Evolutionary conservation across 2,329 filamentous ascomycete genomes (phyloP).

Genomic region (Sphaerulina musiva): DNA sequence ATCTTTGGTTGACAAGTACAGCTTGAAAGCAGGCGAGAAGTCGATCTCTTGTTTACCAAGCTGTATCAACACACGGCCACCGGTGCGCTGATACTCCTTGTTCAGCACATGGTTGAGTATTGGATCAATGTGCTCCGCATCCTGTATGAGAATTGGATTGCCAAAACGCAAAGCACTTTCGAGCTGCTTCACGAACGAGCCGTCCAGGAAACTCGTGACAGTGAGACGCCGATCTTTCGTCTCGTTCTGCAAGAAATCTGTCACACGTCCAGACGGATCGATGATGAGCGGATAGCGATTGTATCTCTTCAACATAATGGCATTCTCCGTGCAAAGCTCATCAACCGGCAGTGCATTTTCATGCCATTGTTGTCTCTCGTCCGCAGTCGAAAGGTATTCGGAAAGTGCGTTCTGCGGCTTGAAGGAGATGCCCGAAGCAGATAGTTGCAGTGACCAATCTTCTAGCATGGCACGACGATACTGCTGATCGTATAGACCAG

Average conservation of each 20-base stretch:
- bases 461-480: constrained; percentile 97
- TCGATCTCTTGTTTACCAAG: constrained; percentile 98
- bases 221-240: constrained; percentile 89
- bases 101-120: constrained; percentile 98
- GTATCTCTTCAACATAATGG: constrained; percentile 94
- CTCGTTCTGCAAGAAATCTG: constrained; percentile 91
- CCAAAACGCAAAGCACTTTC: constrained; percentile 96
- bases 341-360: constrained; percentile 89
- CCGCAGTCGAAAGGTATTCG: constrained; percentile 92
- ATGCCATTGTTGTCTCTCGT: constrained; percentile 93
- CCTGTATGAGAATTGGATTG: constrained; percentile 96
- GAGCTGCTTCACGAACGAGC: constrained; percentile 94
- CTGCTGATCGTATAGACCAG: constrained; percentile 93
- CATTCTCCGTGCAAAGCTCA: constrained; percentile 96
- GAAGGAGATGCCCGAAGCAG: constrained; percentile 85
- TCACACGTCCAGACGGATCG: constrained; percentile 89
- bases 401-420: constrained; percentile 92
- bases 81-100: constrained; percentile 98
- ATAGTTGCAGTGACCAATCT: constrained; percentile 91
- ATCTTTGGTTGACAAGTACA: constrained; percentile 91
- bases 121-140: constrained; percentile 93
- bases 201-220: constrained; percentile 95
- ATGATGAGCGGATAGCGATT: constrained; percentile 98
- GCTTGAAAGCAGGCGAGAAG: constrained; percentile 92
- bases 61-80: constrained; percentile 94